These are phyloP conservation scores for Saccharomycopsis sp. DNA, from an alignment of 805 yeast genomes.

Conservation along the genomic window DNA sequence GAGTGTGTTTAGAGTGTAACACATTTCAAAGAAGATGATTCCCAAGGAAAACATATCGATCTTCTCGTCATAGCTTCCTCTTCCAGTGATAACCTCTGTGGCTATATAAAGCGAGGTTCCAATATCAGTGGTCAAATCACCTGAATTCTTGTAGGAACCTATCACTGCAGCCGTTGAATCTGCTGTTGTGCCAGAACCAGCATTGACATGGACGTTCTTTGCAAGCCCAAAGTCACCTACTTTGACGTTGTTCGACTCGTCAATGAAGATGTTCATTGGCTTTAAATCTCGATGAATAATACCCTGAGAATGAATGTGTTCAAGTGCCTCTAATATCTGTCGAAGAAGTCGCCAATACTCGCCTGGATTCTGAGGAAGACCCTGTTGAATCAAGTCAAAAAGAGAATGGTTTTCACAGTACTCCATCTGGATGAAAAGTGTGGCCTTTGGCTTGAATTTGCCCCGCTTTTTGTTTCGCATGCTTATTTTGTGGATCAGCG, in stretches of 20 bases:
- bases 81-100: constrained; percentile 70
- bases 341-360: constrained; percentile 89
- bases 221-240: constrained; percentile 98
- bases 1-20: constrained; percentile 74
- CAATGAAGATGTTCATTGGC: constrained; percentile 94
- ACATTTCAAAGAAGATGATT: constrained; percentile 92
- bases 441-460: constrained; percentile 41
- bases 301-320: constrained; percentile 88
- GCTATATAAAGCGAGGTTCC: constrained; percentile 96
- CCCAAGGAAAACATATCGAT: constrained; percentile 96
- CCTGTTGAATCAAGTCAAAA: constrained; percentile 72
- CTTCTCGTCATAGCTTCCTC: constrained; percentile 78
- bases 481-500: background rate
- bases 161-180: constrained; percentile 22
- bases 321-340: constrained; percentile 82
- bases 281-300: constrained; percentile 93
- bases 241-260: constrained; percentile 79
- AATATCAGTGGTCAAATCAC: constrained; percentile 83
- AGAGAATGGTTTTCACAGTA: constrained; percentile 94
- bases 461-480: constrained; percentile 2
- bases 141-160: constrained; percentile 33
- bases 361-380: constrained; percentile 59
- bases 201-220: constrained; percentile 64
- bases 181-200: too few species aligned
- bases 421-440: constrained; percentile 95